Evolutionary conservation across 306 rosid genomes (phyloP).

Genomic region (Abrus precatorius): DNA sequence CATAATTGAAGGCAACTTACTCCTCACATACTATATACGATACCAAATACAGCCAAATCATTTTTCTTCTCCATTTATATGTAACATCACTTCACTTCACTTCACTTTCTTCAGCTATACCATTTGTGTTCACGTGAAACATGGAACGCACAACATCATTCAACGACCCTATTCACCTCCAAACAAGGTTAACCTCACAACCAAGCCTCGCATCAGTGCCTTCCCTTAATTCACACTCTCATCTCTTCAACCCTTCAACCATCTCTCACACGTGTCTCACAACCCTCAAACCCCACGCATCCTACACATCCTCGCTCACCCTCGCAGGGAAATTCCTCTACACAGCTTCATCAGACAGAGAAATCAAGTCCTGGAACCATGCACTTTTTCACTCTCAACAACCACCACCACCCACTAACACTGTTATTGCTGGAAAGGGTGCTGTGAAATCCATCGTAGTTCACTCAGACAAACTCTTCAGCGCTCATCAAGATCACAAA

Average conservation of each 20-base stretch:
- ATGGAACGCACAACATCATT: conserved; percentile 63
- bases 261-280: conserved; percentile 59
- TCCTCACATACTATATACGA: neutral
- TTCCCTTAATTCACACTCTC: conserved; percentile 58
- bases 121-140: neutral
- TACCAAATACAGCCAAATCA: neutral
- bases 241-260: conserved; percentile 30
- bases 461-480: conserved; percentile 74
- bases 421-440: conserved; percentile 69
- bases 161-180: conserved; percentile 34
- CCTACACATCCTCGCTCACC: conserved; percentile 70
- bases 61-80: conserved; percentile 40
- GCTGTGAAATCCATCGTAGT: conserved; percentile 78
- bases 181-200: conserved; percentile 53
- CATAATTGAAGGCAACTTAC: neutral
- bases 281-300: conserved; percentile 62
- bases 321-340: conserved; percentile 69
- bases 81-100: conserved; percentile 12
- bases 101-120: neutral
- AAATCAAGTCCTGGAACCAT: conserved; percentile 71
- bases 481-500: conserved; percentile 91
- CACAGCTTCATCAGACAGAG: conserved; percentile 76
- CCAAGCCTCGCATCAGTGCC: conserved; percentile 68
- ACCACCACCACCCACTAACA: conserved; percentile 37
- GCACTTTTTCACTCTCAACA: conserved; percentile 39